Evolutionary conservation across 257 asterid genomes (phyloP), one percentile per base, ranked within the genome.

Genomic region (Plantago elongata): DNA sequence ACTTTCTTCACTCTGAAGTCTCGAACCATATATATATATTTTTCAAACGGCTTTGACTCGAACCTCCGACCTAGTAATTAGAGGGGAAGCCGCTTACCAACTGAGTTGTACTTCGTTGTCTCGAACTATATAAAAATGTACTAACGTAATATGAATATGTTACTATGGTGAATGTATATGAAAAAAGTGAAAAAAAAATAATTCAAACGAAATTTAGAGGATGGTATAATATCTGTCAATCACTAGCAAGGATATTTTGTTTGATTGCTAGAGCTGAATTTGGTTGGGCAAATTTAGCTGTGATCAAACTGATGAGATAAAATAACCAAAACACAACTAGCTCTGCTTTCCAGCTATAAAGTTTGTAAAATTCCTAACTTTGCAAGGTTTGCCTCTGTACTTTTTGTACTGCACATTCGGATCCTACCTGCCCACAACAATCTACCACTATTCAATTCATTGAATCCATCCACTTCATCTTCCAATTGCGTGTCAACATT

Each of bases 301-400:
- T 60, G 74, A 72, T 14, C 74, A 68, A 45, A 27, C 6, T 45
- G 49, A 44, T 62, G 58, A 52, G 70, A 65, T 65, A 61, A 57
- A 44, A 62, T 63, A 61, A 51, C 68, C 63, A 65, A 73, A 69
- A 62, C 44, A 43, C 62, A 34, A 2, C 27, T 22, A 22, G 27
- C 27, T 22, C 46, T 37, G 59, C 81, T 67, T 79, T 74, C 79
- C 84, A 79, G 81, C 81, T 67, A 65, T 60, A 16, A 63, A 72
- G 69, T 60, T 45, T 51, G 46, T 17, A 7, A 54, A 67, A 64
- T 69, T 68, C 67, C 74, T 55, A 42, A 52, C 61, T 56, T 47
- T 66, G 48, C 42, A 58, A 75, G 54, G 58, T 51, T 45, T 18
- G 62, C 30, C 66, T 57, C 43, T 34, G 34, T 50, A 15, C 45